phyloP scores from a whole-genome alignment of 257 asterid genomes.

The Ballota nigra region DNA sequence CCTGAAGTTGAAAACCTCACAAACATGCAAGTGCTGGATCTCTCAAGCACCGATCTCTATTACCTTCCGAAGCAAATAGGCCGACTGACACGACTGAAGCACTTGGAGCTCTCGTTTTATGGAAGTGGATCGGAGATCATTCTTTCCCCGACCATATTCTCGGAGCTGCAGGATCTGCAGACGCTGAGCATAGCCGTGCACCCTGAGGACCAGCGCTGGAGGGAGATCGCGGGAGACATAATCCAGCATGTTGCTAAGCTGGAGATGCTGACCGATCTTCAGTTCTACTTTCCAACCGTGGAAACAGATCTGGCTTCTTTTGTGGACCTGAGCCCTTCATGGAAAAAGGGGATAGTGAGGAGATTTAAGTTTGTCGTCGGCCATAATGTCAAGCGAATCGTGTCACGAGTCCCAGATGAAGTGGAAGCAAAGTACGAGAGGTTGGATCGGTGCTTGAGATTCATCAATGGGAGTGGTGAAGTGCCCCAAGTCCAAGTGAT shows the following conservation, averaged over 20 bases:
- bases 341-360: background rate
- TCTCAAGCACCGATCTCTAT: background rate
- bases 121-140: background rate
- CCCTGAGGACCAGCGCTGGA: slow-evolving; percentile 2
- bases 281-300: background rate
- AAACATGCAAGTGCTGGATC: slow-evolving; percentile 7
- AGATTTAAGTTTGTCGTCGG: background rate
- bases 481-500: background rate
- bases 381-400: slow-evolving; percentile 6
- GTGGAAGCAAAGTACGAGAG: slow-evolving; percentile 4
- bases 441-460: slow-evolving; percentile 12
- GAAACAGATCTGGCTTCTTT: background rate
- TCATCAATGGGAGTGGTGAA: background rate
- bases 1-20: background rate
- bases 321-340: background rate
- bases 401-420: slow-evolving; percentile 9
- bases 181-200: background rate
- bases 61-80: slow-evolving; percentile 8
- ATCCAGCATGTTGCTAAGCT: background rate
- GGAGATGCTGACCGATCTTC: background rate
- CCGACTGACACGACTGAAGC: slow-evolving; percentile 7
- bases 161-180: slow-evolving; percentile 6
- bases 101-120: slow-evolving; percentile 11
- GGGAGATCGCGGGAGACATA: background rate
- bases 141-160: background rate